Evolutionary conservation across 2,329 filamentous ascomycete genomes (phyloP).

Genomic region (Cucurbitaria berberidis): DNA sequence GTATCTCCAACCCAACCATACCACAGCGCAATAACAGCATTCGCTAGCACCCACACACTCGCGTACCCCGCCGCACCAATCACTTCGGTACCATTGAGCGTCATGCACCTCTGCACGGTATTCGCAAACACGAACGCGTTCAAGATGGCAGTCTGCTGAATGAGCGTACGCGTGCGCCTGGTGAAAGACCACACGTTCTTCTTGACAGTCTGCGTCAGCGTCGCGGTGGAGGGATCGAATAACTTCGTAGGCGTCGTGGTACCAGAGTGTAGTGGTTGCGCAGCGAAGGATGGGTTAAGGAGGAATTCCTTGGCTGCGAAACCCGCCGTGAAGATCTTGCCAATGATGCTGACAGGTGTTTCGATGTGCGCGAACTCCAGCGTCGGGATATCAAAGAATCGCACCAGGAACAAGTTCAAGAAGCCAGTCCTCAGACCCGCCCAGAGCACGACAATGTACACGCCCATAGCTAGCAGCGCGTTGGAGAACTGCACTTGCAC

Average conservation of each 20-base stretch:
- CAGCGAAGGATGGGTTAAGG: constrained; percentile 71
- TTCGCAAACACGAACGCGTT: constrained; percentile 56
- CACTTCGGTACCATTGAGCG: constrained; percentile 72
- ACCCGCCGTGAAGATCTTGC: constrained; percentile 71
- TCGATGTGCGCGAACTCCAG: constrained; percentile 71
- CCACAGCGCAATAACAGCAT: constrained; percentile 64
- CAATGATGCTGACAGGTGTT: constrained; percentile 55
- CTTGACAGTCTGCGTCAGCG: constrained; percentile 71
- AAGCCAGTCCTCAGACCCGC: constrained; percentile 68
- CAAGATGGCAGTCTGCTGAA: constrained; percentile 61
- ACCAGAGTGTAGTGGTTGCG: constrained; percentile 59
- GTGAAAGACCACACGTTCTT: constrained; percentile 78
- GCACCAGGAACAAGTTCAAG: constrained; percentile 73
- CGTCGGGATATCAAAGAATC: constrained; percentile 75
- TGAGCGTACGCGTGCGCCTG: constrained; percentile 66
- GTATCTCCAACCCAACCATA: constrained; percentile 59
- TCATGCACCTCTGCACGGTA: constrained; percentile 70
- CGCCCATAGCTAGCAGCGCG: constrained; percentile 69
- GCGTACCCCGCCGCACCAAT: constrained; percentile 76
- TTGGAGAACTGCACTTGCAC: constrained; percentile 60
- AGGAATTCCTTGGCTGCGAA: constrained; percentile 76
- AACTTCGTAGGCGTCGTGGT: constrained; percentile 55
- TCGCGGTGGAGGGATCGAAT: constrained; percentile 70
- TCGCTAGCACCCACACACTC: constrained; percentile 73
- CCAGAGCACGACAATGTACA: constrained; percentile 78